These are phyloP conservation scores for Penicillium polonicum DNA, from an alignment of 2,329 filamentous ascomycete genomes.

Conservation along the genomic window DNA sequence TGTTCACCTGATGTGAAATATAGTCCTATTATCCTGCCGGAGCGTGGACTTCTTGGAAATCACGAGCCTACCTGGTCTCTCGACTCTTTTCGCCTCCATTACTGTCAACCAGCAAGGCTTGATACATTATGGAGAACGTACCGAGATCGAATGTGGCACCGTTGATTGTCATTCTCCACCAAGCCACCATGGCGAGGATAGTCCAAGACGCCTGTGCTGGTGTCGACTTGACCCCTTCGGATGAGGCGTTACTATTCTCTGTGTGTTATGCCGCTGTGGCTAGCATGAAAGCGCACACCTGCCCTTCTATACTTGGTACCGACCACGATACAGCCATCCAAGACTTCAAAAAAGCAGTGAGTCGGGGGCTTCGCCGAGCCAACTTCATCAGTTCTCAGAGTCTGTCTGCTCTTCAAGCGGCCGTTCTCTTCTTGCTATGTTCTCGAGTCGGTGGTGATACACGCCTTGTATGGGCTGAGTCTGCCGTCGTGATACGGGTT, in stretches of 20 bases:
- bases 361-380: conserved; percentile 13
- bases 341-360: conserved; percentile 7
- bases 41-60: background rate
- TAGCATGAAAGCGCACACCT: conserved; percentile 13
- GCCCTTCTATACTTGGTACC: conserved; percentile 3
- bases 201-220: conserved; percentile 1
- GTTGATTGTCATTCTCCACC: conserved; percentile 21
- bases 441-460: conserved; percentile 9
- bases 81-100: background rate
- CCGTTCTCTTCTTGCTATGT: conserved; percentile 19
- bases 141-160: conserved; percentile 22
- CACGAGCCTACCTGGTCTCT: background rate
- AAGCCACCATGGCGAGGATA: conserved; percentile 4
- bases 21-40: background rate
- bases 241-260: conserved; percentile 12
- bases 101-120: background rate
- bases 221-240: background rate
- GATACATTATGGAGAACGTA: conserved; percentile 13
- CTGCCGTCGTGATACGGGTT: conserved; percentile 12
- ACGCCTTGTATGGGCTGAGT: conserved; percentile 12
- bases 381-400: conserved; percentile 15
- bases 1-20: background rate
- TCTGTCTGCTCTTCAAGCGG: conserved; percentile 19
- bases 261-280: conserved; percentile 21
- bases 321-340: conserved; percentile 4